Percentiles rank a stretch among this genome's conserved stretches.
Evolutionary conservation across 2,329 filamentous ascomycete species (phyloP).

Genomic region (Aspergillus quadricinctus): DNA sequence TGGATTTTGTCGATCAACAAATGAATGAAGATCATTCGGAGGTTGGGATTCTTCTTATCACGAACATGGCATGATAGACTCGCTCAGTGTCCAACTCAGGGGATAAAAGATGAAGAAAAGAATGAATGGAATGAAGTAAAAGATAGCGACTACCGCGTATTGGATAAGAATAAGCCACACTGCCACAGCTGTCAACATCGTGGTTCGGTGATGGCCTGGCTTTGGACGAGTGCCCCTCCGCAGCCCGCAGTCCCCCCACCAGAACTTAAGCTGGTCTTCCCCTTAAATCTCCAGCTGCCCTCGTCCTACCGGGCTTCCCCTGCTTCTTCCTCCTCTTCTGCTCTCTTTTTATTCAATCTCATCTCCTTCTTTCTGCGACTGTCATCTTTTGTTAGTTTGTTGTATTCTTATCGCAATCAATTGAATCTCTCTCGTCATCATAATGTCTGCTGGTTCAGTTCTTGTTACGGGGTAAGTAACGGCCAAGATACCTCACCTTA

Average conservation of each 20-base stretch:
- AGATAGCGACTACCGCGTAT: background rate
- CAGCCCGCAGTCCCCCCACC: background rate
- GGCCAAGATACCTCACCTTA: constrained; percentile 8
- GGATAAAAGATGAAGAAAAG: background rate
- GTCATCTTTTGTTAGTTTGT: background rate
- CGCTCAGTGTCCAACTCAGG: background rate
- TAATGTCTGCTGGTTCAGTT: constrained; percentile 80
- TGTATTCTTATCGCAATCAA: background rate
- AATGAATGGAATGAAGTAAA: background rate
- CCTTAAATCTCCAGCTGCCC: constrained; percentile 6
- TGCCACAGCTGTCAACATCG: background rate
- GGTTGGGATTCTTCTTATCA: background rate
- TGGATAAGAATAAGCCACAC: background rate
- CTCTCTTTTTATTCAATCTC: background rate
- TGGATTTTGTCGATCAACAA: background rate
- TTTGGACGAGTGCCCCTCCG: background rate
- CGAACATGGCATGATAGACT: background rate
- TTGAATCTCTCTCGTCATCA: constrained; percentile 8
- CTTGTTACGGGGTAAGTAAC: constrained; percentile 79
- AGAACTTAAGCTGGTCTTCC: background rate
- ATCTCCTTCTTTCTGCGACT: constrained; percentile 3
- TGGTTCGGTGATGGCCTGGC: background rate
- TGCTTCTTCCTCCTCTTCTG: background rate
- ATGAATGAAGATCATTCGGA: background rate
- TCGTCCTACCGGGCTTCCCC: background rate